Evolutionary conservation across 441 rosid species (phyloP).

Genomic region (Erodium chrysanthum): DNA sequence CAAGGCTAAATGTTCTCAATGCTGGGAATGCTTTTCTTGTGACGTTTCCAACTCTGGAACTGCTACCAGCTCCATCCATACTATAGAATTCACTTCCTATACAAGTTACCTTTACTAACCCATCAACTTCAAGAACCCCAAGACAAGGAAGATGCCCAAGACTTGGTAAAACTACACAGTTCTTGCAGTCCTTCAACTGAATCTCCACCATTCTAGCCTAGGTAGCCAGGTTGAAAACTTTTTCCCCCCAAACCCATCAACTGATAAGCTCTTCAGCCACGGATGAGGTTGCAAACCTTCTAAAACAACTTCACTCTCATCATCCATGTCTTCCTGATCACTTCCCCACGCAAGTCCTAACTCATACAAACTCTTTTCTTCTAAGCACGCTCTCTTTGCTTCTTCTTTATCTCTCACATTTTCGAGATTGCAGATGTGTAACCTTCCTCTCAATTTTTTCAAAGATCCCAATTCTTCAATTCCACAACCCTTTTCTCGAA

Average conservation of each 20-base stretch:
- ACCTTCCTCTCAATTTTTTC: not conserved
- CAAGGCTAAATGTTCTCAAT: not conserved
- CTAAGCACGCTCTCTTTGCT: not conserved
- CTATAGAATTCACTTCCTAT: slow-evolving; percentile 4
- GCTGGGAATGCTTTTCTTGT: slow-evolving; percentile 2
- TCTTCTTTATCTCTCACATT: not conserved
- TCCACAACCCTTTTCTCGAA: not conserved
- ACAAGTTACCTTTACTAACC: not conserved
- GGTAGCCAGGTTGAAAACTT: not conserved
- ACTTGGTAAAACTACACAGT: slow-evolving; percentile 5
- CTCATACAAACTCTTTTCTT: not conserved
- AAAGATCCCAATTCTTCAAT: not conserved
- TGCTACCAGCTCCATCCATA: not conserved
- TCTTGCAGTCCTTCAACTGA: not conserved
- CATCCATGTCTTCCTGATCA: not conserved
- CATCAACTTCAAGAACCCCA: not conserved
- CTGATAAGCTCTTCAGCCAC: not conserved
- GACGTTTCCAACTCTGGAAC: not conserved
- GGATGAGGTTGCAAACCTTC: slow-evolving; percentile 15
- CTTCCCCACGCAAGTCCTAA: not conserved
- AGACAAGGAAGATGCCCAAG: slow-evolving; percentile 12
- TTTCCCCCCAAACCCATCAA: not conserved
- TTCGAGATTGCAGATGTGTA: not conserved
- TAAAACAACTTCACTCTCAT: not conserved
- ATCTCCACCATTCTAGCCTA: not conserved